Evolutionary conservation across 2,329 filamentous ascomycete genomes (phyloP), one percentile per base, ranked within the genome.

Genomic region (Penicillium sp.): DNA sequence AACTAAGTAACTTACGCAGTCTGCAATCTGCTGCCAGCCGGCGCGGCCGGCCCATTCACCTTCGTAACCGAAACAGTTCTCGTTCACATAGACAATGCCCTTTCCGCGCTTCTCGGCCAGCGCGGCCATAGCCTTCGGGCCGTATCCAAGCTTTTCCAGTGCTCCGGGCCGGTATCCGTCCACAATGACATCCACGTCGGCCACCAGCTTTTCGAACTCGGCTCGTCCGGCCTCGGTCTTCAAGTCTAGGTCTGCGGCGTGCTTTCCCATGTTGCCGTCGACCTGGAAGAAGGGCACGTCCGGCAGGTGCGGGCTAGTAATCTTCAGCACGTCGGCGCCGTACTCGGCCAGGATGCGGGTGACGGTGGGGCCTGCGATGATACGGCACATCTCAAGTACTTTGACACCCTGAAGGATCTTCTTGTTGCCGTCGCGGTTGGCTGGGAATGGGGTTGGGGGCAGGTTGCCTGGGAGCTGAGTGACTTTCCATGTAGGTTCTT

Each of bases 301-400:
- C 1, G 80, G 80, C 8, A 89, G 73, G 29, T 79, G 72, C 0
- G 82, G 78, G 5, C 80, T 81, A 1, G 85, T 88, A 35, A 89
- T 74, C 57, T 87, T 86, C 54, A 89, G 74, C 0, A 89, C 85
- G 43, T 84, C 78, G 6, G 86, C 86, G 2, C 86, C 86, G 60
- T 88, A 84, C 51, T 87, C 85, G n/a, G 82, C 84, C 0, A 89
- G 75, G 1, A 82, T 82, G 24, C 84, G 79, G 3, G 81, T 81
- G 54, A 89, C 82, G 4, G 82, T 80, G n/a, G 85, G 85, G 0
- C 85, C 85, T 3, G 86, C 86, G 52, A 89, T 87, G 58, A 89
- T 82, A 32, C 85, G 81, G 60, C 84, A 86, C 24, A 89, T 70
- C 61, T 90, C 86, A 4, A 89, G 75, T 5, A 89, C 85, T 54